A percentile compares a stretch with the other conserved stretches of the same genome.
phyloP scores from a whole-genome alignment of 768 basidiomycete genomes.

The Hericium rajendrae region DNA sequence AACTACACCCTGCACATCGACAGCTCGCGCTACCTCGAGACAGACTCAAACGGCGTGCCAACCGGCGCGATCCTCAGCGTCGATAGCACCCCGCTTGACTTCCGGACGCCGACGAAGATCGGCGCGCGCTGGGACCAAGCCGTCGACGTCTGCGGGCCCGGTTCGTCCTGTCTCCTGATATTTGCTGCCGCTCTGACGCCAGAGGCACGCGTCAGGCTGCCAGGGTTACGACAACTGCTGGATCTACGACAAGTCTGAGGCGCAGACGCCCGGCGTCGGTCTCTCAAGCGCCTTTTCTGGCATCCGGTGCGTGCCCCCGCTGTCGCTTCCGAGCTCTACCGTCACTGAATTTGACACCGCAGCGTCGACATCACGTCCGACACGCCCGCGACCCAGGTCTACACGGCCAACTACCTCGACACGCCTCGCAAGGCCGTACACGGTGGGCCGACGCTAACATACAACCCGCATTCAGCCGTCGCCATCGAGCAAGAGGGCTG shows the following conservation, averaged over 20 bases:
- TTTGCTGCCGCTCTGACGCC: not conserved
- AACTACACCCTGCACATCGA: conserved; percentile 20
- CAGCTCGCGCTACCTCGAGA: conserved; percentile 30
- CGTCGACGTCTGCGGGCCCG: conserved; percentile 30
- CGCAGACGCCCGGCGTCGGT: conserved; percentile 24
- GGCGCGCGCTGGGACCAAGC: conserved; percentile 27
- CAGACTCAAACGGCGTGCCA: conserved; percentile 32
- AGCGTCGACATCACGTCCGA: conserved; percentile 36
- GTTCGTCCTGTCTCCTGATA: conserved; percentile 12
- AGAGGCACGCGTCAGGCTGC: conserved; percentile 22
- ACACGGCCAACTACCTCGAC: conserved; percentile 32
- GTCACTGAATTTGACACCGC: not conserved
- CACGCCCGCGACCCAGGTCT: conserved; percentile 38
- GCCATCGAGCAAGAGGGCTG: conserved; percentile 36
- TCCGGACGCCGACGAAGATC: conserved; percentile 31
- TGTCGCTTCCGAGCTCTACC: not conserved
- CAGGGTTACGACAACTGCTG: conserved; percentile 40
- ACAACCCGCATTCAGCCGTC: conserved; percentile 31
- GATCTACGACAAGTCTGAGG: conserved; percentile 29
- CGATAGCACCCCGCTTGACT: conserved; percentile 31
- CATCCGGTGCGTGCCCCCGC: conserved; percentile 21
- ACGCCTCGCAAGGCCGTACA: conserved; percentile 34
- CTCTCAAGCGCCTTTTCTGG: conserved; percentile 39
- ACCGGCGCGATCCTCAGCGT: conserved; percentile 29
- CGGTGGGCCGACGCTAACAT: conserved; percentile 27